Base-by-base conservation (phyloP, 306 rosid species). In the Sesbania bispinosa region DNA sequence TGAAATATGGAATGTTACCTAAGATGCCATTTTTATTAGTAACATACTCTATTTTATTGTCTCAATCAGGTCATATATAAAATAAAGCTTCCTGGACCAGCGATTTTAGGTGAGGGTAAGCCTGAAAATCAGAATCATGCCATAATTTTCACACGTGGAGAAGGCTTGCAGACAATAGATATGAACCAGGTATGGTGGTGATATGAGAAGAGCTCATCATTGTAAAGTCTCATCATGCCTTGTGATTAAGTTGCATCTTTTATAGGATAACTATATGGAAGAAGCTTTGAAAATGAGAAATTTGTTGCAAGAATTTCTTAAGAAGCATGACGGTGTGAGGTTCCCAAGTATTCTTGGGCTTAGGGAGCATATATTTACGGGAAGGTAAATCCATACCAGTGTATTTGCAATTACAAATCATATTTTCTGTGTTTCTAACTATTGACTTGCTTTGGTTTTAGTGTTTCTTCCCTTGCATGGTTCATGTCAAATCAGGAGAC, bases 401-500 rank as follows among this genome's bases (percentile, higher is more conserved):
- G 29, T 27, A 36, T 62, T 38, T 77, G 38, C 9, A 7, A 46
- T 36, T 48, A 15, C 18, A 46, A 19, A 46, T n/a, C 72, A 6
- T 73, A 7, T 3, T 77, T 57, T 77, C 6, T 33, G 19, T 21
- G 36, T 67, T 29, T 76, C 66, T 82, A 45, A 73, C 71, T 73
- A 10, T 62, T 77, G 60, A 53, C 57, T 81, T 79, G 47, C 51
- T 80, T 14, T 85, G 75, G 70, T 82, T 72, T 73, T 83, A 95
- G 99, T 95, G 99, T 95, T 84, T 95, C 99, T 73, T 95, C 99
- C 70, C 96, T 95, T 71, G 99, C 99, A 27, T 95, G 99, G 99
- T 95, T 95, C 89, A 95, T 95, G 99, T 95, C 99, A 79, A 95
- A 95, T 91, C 99, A 95, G 81, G 99, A 95, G 83, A 95, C 97